A percentile compares a stretch with the other conserved stretches of the same genome.
These are phyloP conservation scores for Elsinoe arachidis DNA, from an alignment of 2,329 filamentous ascomycete species.

Conservation along the genomic window DNA sequence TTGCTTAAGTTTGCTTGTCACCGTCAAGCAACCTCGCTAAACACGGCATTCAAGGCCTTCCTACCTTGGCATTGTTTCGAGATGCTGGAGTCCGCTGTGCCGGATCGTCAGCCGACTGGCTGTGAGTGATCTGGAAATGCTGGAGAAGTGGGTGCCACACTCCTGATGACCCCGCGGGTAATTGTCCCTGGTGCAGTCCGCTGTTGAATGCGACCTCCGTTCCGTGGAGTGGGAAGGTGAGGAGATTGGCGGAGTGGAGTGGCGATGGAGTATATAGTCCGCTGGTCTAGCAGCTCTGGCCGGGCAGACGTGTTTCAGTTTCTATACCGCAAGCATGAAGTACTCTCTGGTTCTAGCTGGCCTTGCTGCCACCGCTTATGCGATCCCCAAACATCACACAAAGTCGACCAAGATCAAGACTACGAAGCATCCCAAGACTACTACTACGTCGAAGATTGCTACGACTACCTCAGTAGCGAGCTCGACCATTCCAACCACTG, in stretches of 20 bases:
- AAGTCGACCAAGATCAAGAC: background rate
- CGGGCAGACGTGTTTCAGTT: background rate
- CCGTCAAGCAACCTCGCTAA: background rate
- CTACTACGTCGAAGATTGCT: background rate
- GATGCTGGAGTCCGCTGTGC: background rate
- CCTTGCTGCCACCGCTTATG: constrained; percentile 9
- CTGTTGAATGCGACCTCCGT: background rate
- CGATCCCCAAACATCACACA: background rate
- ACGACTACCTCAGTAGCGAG: constrained; percentile 3
- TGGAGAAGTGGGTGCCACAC: background rate
- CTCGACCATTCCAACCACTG: too few species aligned
- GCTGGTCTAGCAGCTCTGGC: background rate
- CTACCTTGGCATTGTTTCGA: background rate
- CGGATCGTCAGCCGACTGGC: background rate
- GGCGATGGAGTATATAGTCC: background rate
- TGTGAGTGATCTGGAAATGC: background rate
- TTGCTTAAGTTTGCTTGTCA: background rate
- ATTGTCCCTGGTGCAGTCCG: background rate
- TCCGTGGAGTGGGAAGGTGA: background rate
- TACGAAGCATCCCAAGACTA: background rate
- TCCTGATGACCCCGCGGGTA: background rate
- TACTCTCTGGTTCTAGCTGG: constrained; percentile 14
- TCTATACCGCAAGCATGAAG: constrained; percentile 1
- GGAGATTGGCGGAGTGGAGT: background rate
- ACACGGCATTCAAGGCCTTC: background rate